phyloP scores from a whole-genome alignment of 805 yeast genomes.

The Yamadazyma phyllophila region DNA sequence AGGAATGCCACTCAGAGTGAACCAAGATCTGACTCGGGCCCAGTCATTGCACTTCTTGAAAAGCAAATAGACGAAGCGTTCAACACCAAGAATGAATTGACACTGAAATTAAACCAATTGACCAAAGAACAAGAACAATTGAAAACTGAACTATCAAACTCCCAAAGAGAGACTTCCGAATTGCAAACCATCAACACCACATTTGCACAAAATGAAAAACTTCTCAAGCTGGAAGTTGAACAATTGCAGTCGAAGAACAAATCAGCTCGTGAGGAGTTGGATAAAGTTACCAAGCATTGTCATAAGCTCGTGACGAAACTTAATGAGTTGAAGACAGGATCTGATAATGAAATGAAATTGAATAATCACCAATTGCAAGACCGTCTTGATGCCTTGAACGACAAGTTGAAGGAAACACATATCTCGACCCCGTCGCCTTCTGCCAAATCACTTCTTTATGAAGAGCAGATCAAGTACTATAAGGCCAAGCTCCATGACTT shows the following conservation, averaged over 20 bases:
- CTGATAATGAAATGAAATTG: constrained; percentile 5
- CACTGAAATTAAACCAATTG: background rate
- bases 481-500: constrained; percentile 48
- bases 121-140: constrained; percentile 8
- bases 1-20: background rate
- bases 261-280: constrained; percentile 30
- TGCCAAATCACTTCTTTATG: constrained; percentile 7
- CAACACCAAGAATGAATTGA: constrained; percentile 5
- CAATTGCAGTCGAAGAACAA: constrained; percentile 27
- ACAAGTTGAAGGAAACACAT: constrained; percentile 21
- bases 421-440: constrained; percentile 12
- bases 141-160: constrained; percentile 17
- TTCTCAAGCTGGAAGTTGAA: constrained; percentile 27
- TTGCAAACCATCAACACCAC: constrained; percentile 24
- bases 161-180: constrained; percentile 24
- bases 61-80: constrained; percentile 33
- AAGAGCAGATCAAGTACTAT: constrained; percentile 44
- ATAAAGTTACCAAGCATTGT: constrained; percentile 27
- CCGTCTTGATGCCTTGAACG: constrained; percentile 29
- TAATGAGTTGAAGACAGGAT: constrained; percentile 1
- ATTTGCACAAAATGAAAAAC: constrained; percentile 30
- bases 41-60: constrained; percentile 27
- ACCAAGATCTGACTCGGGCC: background rate
- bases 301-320: constrained; percentile 29
- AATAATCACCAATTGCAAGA: constrained; percentile 13